Evolutionary conservation across 371 early-diverging fungal species (phyloP).

Genomic region (Apophysomyces sp.): DNA sequence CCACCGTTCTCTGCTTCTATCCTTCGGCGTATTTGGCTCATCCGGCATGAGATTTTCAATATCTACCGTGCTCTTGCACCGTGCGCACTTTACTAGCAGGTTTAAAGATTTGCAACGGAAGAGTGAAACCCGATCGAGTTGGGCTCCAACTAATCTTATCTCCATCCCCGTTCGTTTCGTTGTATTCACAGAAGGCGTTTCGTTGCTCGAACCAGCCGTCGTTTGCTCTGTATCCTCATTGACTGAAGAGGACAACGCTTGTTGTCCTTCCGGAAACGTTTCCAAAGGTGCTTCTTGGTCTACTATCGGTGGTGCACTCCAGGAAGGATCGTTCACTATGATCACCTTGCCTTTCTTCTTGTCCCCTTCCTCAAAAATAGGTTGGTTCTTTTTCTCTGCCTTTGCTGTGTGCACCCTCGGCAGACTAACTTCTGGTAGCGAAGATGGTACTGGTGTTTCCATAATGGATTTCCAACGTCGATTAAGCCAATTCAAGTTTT

Average conservation of each 20-base stretch:
- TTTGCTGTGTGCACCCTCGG: too few species aligned
- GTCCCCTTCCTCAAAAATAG: conserved; percentile 21
- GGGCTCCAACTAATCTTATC: conserved; percentile 60
- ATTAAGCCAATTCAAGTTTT: conserved; percentile 69
- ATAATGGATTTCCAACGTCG: conserved; percentile 37
- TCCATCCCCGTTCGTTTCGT: conserved; percentile 64
- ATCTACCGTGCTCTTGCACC: conserved; percentile 68
- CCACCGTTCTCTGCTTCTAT: too few species aligned
- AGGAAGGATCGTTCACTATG: conserved; percentile 35
- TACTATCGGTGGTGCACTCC: conserved; percentile 8
- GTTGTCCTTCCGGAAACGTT: conserved; percentile 11
- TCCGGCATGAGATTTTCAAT: conserved; percentile 55
- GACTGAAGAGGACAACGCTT: conserved; percentile 3
- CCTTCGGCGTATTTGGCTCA: conserved; percentile 27
- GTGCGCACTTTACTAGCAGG: conserved; percentile 66
- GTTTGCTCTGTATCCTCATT: neutral
- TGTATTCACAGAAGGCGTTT: neutral
- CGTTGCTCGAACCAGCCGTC: neutral
- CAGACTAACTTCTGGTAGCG: neutral
- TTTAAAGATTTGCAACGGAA: conserved; percentile 60
- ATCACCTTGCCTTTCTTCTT: conserved; percentile 26
- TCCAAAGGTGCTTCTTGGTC: conserved; percentile 15
- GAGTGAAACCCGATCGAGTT: conserved; percentile 63
- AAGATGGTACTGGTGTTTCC: neutral
- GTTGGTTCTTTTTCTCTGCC: conserved; percentile 9